Evolutionary conservation across 2,329 filamentous ascomycete species (phyloP), one percentile per base, ranked within the genome.

Genomic region (Fusarium tricinctum): DNA sequence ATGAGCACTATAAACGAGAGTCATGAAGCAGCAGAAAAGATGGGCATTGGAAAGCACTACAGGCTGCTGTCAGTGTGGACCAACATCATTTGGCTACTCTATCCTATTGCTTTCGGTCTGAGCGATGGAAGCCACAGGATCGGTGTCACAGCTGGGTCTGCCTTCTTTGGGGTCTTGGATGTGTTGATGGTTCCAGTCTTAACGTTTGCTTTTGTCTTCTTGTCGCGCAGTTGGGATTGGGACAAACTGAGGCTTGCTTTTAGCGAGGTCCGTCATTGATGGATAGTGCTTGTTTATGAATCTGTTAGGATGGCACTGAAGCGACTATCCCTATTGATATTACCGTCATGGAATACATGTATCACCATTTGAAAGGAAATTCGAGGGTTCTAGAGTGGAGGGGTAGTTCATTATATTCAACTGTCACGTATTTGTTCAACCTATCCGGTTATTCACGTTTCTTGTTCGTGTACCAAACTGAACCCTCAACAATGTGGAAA

Each of bases 161-260:
- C 19, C 26, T 46, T 46, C 43, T 46, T 46, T 46, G n/a, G 43
- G 28, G 43, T 46, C 26, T 46, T 46, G 43, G 43, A 46, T 32
- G 26, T 46, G 14, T 32, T 46, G 26, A 46, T 46, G 43, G 43
- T 46, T 17, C 43, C 43, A 10, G 26, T 46, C 6, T 19, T 46
- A 23, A 46, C 43, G 13, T 46, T 46, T 28, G 13, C 43, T n/a
- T 46, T 46, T 26, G 30, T 46, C 26, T 30, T 30, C 12, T 14
- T 46, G n/a, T 46, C 43, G 6, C 43, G 43, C 6, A 46, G 43
- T 28, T 46, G 43, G 43, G 43, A 46, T 20, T 46, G 43, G 43
- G n/a, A 46, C 9, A 19, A 32, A n/a, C 12, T 46, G 26, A 46
- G 43, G n/a, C 43, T 46, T 46, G 26, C 43, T 32, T 46, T 46